phyloP scores from a whole-genome alignment of 2,329 filamentous ascomycete genomes.

The Canariomyces notabilis region DNA sequence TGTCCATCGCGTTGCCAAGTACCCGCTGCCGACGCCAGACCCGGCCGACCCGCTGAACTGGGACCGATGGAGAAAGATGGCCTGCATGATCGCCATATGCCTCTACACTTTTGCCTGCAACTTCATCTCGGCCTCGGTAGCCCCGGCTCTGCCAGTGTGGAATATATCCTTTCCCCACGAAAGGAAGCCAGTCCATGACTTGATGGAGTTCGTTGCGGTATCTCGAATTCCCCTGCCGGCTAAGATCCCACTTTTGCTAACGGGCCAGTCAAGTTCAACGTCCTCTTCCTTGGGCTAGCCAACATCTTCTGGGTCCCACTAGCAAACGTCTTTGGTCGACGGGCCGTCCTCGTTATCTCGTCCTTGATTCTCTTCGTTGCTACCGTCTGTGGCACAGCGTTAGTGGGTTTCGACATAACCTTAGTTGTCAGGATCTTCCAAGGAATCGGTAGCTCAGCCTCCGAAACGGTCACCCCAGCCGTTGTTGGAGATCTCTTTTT shows the following conservation, averaged over 20 bases:
- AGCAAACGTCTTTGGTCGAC: slow-evolving; percentile 32
- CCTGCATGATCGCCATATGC: slow-evolving; percentile 26
- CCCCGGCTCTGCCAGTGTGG: slow-evolving; percentile 32
- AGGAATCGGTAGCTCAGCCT: slow-evolving; percentile 30
- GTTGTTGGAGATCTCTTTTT: slow-evolving; percentile 35
- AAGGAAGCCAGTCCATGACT: slow-evolving; percentile 22
- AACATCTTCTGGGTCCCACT: slow-evolving; percentile 36
- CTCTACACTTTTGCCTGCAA: slow-evolving; percentile 34
- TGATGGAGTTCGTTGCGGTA: slow-evolving; percentile 32
- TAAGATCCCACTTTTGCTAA: neutral
- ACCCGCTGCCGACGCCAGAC: slow-evolving; percentile 27
- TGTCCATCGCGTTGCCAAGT: slow-evolving; percentile 18
- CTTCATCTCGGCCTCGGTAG: slow-evolving; percentile 30
- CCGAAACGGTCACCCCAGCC: slow-evolving; percentile 32
- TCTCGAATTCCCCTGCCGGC: neutral
- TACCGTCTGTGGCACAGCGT: slow-evolving; percentile 23
- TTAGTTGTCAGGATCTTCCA: slow-evolving; percentile 31
- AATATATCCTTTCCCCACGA: slow-evolving; percentile 28
- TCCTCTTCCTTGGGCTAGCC: slow-evolving; percentile 31
- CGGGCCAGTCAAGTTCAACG: slow-evolving; percentile 26
- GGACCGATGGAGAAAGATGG: slow-evolving; percentile 30
- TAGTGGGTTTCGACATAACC: slow-evolving; percentile 20
- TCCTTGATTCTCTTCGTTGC: slow-evolving; percentile 24
- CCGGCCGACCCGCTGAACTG: slow-evolving; percentile 36
- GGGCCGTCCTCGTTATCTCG: slow-evolving; percentile 29